A percentile compares a stretch with the other conserved stretches of the same genome.
These are phyloP conservation scores for Phytopythium ostracodes DNA, from an alignment of 352 stramenopile genomes.

Conservation along the genomic window DNA sequence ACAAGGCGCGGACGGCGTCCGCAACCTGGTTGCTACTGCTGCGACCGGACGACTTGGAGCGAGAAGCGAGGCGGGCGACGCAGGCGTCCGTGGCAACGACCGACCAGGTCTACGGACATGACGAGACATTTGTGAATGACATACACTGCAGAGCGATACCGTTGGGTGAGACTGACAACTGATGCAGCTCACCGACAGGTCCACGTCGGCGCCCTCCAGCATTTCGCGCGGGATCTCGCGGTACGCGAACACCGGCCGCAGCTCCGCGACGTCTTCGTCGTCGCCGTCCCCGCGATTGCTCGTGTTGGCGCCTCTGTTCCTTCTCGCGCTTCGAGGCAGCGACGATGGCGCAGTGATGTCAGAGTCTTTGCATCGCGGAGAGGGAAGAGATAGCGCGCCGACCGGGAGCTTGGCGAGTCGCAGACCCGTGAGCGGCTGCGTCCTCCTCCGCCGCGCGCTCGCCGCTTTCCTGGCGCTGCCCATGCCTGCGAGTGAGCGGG, in stretches of 20 bases:
- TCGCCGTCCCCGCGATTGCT: background rate
- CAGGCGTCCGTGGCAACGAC: slow-evolving; percentile 62
- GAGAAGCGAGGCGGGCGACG: slow-evolving; percentile 28
- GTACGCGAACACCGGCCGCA: slow-evolving; percentile 49
- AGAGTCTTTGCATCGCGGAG: background rate
- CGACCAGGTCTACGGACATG: slow-evolving; percentile 48
- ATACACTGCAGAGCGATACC: background rate
- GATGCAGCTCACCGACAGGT: slow-evolving; percentile 41
- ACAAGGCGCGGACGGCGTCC: slow-evolving; percentile 15
- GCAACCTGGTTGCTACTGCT: slow-evolving; percentile 25
- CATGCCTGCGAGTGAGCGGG: background rate
- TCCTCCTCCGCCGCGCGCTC: background rate
- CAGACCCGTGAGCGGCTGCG: slow-evolving; percentile 5
- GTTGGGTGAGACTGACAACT: background rate
- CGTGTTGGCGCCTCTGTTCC: too few species aligned
- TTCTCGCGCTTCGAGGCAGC: background rate
- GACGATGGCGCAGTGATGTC: background rate
- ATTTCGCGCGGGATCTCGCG: slow-evolving; percentile 60
- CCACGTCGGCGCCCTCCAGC: slow-evolving; percentile 45
- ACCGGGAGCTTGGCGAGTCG: slow-evolving; percentile 35
- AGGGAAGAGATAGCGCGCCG: background rate
- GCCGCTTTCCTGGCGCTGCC: background rate
- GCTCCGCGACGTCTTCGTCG: slow-evolving; percentile 23
- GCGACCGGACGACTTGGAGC: background rate
- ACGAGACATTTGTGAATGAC: background rate